Percentiles rank a stretch among this genome's conserved stretches.
These are phyloP conservation scores for Stygiomarasmius scandens DNA, from an alignment of 1,284 basidiomycete species.

Conservation along the genomic window DNA sequence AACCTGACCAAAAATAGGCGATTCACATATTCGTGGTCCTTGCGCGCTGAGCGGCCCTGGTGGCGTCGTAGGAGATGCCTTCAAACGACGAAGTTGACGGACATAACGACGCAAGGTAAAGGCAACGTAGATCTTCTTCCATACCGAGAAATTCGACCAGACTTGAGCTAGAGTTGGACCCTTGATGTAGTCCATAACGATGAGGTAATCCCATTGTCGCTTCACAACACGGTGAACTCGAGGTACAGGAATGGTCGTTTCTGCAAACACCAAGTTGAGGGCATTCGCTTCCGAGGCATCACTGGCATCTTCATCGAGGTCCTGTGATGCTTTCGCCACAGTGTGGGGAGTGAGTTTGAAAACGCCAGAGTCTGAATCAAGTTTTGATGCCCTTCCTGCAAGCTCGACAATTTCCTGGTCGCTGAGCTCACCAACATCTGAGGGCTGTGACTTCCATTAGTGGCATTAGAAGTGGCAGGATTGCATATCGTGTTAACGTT, in stretches of 20 bases:
- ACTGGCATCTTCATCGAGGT: constrained; percentile 6
- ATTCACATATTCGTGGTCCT: neutral
- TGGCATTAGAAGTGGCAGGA: too few species aligned
- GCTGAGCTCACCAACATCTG: too few species aligned
- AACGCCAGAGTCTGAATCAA: too few species aligned
- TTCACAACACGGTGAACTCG: constrained; percentile 20
- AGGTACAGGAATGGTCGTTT: constrained; percentile 28
- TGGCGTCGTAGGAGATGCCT: neutral
- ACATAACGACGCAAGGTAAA: constrained; percentile 31
- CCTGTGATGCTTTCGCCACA: neutral
- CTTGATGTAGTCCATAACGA: constrained; percentile 29
- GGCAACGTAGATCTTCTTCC: constrained; percentile 25
- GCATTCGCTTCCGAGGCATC: constrained; percentile 22
- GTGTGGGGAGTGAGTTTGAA: constrained; percentile 1
- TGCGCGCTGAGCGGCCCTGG: neutral
- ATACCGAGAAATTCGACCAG: constrained; percentile 26
- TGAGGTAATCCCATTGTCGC: constrained; percentile 9
- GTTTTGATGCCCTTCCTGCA: too few species aligned
- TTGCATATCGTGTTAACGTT: too few species aligned
- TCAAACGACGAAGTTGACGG: constrained; percentile 29
- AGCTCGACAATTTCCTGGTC: too few species aligned
- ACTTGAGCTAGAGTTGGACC: constrained; percentile 23
- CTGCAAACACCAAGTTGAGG: constrained; percentile 20
- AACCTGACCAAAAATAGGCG: neutral
- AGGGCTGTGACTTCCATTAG: too few species aligned